Evolutionary conservation across 1,139 yeast genomes (phyloP).

Genomic region (Petasospora fabianii): DNA sequence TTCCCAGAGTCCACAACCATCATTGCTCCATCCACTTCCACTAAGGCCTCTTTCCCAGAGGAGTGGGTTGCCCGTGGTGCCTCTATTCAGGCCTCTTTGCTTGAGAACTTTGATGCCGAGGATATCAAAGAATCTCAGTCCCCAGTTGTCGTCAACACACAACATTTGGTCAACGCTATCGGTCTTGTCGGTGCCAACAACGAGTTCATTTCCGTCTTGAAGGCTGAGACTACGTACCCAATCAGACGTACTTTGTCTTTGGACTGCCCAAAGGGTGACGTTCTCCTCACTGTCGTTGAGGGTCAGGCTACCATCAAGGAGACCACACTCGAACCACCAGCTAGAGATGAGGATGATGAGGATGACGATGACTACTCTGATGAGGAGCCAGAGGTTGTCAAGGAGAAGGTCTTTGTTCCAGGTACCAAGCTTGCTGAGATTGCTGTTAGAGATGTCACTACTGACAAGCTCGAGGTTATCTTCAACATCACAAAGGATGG

Average conservation of each 20-base stretch:
- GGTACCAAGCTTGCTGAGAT: conserved; percentile 77
- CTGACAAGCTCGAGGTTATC: conserved; percentile 72
- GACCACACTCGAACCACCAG: conserved; percentile 67
- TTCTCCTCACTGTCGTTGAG: conserved; percentile 72
- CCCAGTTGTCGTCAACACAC: conserved; percentile 85
- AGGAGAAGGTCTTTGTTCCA: conserved; percentile 70
- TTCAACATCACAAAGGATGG: conserved; percentile 86
- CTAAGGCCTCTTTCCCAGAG: conserved; percentile 81
- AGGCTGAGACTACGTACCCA: conserved; percentile 89
- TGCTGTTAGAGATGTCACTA: conserved; percentile 67
- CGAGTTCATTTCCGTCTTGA: conserved; percentile 68
- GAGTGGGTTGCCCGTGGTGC: conserved; percentile 94
- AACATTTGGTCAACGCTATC: conserved; percentile 78
- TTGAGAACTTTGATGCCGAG: conserved; percentile 79
- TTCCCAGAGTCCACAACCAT: conserved; percentile 81
- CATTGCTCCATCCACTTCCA: conserved; percentile 71
- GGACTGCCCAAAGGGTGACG: conserved; percentile 61
- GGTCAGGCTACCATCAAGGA: conserved; percentile 80
- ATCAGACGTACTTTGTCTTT: conserved; percentile 73
- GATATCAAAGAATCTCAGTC: conserved; percentile 83
- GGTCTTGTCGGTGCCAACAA: conserved; percentile 80
- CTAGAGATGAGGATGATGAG: conserved; percentile 43
- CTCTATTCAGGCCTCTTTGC: conserved; percentile 91
- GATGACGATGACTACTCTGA: conserved; percentile 60
- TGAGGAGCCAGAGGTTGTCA: conserved; percentile 74